Conservation (phyloP, 108 stramenopile genomes). For the Stephanodiscus minutulus region DNA sequence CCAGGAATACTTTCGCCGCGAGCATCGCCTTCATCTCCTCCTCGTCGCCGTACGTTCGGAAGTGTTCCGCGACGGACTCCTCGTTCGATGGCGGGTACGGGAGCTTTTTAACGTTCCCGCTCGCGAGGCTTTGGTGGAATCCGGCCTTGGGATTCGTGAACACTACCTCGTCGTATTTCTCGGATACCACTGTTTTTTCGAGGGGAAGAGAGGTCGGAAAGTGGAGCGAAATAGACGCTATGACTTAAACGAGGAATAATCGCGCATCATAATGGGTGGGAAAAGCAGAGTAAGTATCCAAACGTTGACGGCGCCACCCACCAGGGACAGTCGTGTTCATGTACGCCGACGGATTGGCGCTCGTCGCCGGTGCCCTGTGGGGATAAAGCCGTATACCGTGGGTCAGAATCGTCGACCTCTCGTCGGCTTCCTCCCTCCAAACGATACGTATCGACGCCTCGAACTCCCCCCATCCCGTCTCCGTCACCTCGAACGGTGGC, state of each 20-base stretch:
- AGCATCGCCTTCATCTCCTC: conserved; percentile 62
- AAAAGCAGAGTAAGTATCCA: too few species aligned
- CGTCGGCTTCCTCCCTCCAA: conserved; percentile 88
- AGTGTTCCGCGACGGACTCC: conserved; percentile 46
- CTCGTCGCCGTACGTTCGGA: conserved; percentile 61
- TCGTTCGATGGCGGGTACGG: conserved; percentile 52
- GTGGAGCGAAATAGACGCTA: not conserved
- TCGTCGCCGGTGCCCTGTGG: conserved; percentile 21
- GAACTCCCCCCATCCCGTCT: conserved; percentile 99
- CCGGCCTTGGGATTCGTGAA: conserved; percentile 86
- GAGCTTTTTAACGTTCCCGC: conserved; percentile 9
- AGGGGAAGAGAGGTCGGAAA: not conserved
- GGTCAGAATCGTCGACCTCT: conserved; percentile 56
- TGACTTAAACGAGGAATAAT: too few species aligned
- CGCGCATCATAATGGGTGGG: too few species aligned
- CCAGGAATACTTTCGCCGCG: conserved; percentile 64
- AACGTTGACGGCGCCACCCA: too few species aligned
- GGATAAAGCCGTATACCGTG: conserved; percentile 92
- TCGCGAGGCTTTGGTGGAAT: conserved; percentile 67
- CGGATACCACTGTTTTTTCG: conserved; percentile 70
- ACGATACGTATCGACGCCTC: conserved; percentile 92
- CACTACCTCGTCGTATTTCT: conserved; percentile 96
- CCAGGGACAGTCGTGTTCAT: conserved; percentile 37
- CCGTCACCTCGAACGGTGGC: conserved; percentile 92
- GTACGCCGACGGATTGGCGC: conserved; percentile 19